These are phyloP conservation scores for Micractinium sp. DNA, from an alignment of 139 green algal genomes.

Conservation along the genomic window DNA sequence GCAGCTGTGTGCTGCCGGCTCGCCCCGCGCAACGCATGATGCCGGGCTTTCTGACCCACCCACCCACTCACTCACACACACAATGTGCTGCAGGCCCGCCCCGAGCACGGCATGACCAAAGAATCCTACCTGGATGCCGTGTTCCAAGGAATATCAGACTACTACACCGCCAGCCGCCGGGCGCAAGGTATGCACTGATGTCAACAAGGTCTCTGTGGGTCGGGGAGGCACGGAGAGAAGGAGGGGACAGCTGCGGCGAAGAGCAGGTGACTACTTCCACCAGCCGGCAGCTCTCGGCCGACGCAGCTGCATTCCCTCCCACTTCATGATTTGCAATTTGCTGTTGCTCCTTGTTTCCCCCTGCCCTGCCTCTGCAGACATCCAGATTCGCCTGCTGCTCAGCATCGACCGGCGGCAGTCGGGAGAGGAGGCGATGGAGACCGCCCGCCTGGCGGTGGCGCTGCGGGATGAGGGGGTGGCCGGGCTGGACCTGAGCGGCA, in stretches of 20 bases:
- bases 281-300: too few species aligned
- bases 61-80: not conserved
- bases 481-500: slow-evolving; percentile 81
- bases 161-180: not conserved
- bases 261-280: too few species aligned
- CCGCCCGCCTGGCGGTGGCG: slow-evolving; percentile 63
- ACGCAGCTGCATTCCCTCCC: too few species aligned
- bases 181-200: not conserved
- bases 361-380: slow-evolving; percentile 4
- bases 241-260: too few species aligned
- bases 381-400: slow-evolving; percentile 75
- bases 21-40: too few species aligned
- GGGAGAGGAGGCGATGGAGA: slow-evolving; percentile 63
- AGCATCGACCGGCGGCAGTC: slow-evolving; percentile 82
- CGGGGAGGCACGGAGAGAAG: too few species aligned
- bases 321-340: too few species aligned
- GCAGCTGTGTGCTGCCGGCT: not conserved
- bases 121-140: slow-evolving; percentile 77
- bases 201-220: too few species aligned
- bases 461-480: slow-evolving; percentile 51
- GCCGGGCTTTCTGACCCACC: too few species aligned
- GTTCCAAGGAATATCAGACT: slow-evolving; percentile 58
- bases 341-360: not conserved
- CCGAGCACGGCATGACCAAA: slow-evolving; percentile 81
- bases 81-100: slow-evolving; percentile 46